Percentiles rank a stretch among this genome's conserved stretches.
Conservation (phyloP, 306 rosid species). For the Adenanthera pavonina region DNA sequence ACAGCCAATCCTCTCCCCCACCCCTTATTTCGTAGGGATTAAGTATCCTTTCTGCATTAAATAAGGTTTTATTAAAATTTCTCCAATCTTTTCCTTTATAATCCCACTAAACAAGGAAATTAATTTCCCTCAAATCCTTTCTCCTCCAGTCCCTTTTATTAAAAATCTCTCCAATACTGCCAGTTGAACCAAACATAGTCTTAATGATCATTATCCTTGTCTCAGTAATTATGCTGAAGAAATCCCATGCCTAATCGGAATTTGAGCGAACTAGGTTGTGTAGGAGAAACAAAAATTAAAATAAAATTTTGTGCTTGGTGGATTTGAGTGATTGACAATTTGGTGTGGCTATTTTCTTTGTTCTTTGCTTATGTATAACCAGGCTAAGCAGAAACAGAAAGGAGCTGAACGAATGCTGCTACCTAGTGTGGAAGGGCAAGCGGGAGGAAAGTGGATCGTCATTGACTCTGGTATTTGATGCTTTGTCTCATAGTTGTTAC, state of each 20-base stretch:
- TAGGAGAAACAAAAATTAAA: not conserved
- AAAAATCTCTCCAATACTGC: too few species aligned
- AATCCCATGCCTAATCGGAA: not conserved
- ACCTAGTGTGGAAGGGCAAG: conserved; percentile 90
- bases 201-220: not conserved
- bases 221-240: not conserved
- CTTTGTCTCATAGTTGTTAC: not conserved
- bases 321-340: not conserved
- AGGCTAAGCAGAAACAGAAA: conserved; percentile 93
- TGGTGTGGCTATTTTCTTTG: not conserved
- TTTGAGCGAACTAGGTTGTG: not conserved
- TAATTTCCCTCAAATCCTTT: too few species aligned
- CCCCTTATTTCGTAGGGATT: too few species aligned
- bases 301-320: conserved; percentile 27
- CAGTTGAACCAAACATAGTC: not conserved
- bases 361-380: conserved; percentile 1
- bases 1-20: too few species aligned
- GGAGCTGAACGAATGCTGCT: conserved; percentile 67
- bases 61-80: too few species aligned
- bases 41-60: too few species aligned
- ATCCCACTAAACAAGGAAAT: too few species aligned
- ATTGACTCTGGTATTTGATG: conserved; percentile 77
- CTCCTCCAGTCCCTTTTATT: too few species aligned
- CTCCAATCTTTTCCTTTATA: too few species aligned
- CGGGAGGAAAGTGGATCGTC: conserved; percentile 92